Conservation (phyloP, 2,329 filamentous ascomycete species). For the Furcasterigmium furcatum region DNA sequence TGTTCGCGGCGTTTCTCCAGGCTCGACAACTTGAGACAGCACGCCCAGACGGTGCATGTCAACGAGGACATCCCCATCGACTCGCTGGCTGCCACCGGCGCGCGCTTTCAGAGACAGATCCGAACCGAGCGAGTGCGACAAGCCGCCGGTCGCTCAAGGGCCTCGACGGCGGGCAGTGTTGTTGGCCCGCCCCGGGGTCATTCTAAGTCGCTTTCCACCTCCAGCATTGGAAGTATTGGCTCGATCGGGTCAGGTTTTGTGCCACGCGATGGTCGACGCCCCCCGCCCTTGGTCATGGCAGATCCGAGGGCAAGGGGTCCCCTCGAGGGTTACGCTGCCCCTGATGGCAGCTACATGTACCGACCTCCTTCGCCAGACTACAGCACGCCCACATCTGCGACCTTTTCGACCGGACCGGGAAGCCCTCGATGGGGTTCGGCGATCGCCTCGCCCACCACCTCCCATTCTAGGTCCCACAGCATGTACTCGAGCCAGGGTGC, state of each 20-base stretch:
- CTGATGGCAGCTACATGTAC: conserved; percentile 64
- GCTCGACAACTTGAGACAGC: conserved; percentile 91
- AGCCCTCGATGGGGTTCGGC: conserved; percentile 72
- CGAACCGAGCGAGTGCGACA: conserved; percentile 81
- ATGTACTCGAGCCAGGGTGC: conserved; percentile 65
- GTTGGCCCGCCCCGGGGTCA: conserved; percentile 73
- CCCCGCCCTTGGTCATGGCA: conserved; percentile 80
- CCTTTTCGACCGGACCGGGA: conserved; percentile 72
- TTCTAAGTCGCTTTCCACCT: conserved; percentile 80
- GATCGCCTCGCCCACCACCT: conserved; percentile 69
- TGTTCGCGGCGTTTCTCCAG: conserved; percentile 91
- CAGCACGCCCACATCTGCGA: conserved; percentile 79
- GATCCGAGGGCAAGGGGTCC: conserved; percentile 52
- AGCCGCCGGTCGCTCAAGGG: conserved; percentile 67
- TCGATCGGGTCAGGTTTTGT: conserved; percentile 66
- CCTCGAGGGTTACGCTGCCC: conserved; percentile 15
- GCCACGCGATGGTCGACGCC: conserved; percentile 66
- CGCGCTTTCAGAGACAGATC: conserved; percentile 88
- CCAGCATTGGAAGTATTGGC: conserved; percentile 75
- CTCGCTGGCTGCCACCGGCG: conserved; percentile 88
- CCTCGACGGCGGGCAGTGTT: conserved; percentile 73
- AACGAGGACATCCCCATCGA: conserved; percentile 96
- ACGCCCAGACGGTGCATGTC: conserved; percentile 95
- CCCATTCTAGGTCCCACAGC: conserved; percentile 66
- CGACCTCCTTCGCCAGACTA: conserved; percentile 69